Evolutionary conservation across 805 yeast genomes (phyloP), one percentile per base, ranked within the genome.

Genomic region (Candida maesae): DNA sequence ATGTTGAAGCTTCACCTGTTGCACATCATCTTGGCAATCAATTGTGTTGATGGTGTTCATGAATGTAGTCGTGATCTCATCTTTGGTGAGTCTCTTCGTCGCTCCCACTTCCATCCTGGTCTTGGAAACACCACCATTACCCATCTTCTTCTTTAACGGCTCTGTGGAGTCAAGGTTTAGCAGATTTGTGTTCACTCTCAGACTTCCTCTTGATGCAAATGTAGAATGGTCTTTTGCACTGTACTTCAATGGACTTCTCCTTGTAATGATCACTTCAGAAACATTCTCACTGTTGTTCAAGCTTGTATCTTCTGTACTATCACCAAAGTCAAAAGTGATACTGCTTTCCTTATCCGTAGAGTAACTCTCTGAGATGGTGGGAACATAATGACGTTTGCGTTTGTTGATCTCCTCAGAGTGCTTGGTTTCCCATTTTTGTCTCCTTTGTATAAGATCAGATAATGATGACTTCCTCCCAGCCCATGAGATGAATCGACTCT

Each of bases 401-500:
- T 19, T 32, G 16, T 37, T 31, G 19, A 35, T 14, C 15, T 38
- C 36, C n/a, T 32, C 38, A 11, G 42, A 17, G 5, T 40, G 27
- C 1, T 55, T 16, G 12, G 18, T 23, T 30, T 68, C 67, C 78
- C 76, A 74, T 24, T 53, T 51, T 27, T 61, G 60, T 46, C 65
- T 73, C 38, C 68, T 65, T n/a, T 65, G 60, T 9, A 81, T 66
- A 34, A 78, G 45, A 33, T 58, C 61, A 14, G 51, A 44, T n/a
- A 74, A 49, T 12, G 55, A 53, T 3, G 63, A 48, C 42, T 59
- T 65, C 25, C 61, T 60, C 8, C 71, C 67, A 11, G 72, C 68
- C 25, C 59, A 56, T 24, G 67, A 57, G 14, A 57, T 55, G 32
- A 57, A 91, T 38, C 71, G 71, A 56, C 85, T 95, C 43, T 70